Percentiles rank a stretch among this genome's conserved stretches.
Conservation (phyloP, 106 monocot species). For the Apostasia ramifera region DNA sequence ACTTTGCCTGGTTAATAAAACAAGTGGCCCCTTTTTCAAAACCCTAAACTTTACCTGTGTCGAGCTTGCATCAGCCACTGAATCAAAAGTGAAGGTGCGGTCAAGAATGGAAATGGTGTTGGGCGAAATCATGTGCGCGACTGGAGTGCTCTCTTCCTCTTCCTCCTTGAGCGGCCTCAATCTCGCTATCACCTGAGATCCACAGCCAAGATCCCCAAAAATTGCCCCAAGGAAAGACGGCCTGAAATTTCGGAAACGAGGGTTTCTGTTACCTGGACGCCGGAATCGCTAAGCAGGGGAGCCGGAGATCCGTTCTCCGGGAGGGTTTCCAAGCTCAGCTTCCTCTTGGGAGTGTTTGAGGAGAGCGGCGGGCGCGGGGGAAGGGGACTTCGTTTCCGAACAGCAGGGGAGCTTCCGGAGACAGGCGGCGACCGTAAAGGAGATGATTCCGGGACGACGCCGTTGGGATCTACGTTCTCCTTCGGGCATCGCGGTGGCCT, state of each 20-base stretch:
- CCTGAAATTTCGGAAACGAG: background rate
- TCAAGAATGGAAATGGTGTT: slow-evolving; percentile 51
- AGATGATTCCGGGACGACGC: slow-evolving; percentile 13
- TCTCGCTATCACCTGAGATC: slow-evolving; percentile 55
- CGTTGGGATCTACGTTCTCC: slow-evolving; percentile 77
- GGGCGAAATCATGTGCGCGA: slow-evolving; percentile 48
- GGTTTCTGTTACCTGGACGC: slow-evolving; percentile 46
- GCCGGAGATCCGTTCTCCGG: slow-evolving; percentile 12
- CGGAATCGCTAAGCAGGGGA: slow-evolving; percentile 30
- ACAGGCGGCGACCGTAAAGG: slow-evolving; percentile 21
- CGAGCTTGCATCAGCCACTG: slow-evolving; percentile 48
- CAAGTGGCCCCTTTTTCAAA: background rate
- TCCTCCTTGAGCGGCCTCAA: slow-evolving; percentile 51
- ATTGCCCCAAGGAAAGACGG: background rate
- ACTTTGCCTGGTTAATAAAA: background rate
- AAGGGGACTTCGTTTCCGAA: slow-evolving; percentile 47
- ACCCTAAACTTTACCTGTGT: slow-evolving; percentile 40
- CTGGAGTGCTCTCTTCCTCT: slow-evolving; percentile 41
- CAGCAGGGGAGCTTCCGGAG: slow-evolving; percentile 11
- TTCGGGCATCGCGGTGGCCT: slow-evolving; percentile 35
- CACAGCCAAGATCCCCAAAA: background rate
- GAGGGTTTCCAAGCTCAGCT: slow-evolving; percentile 48
- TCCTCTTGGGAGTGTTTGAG: slow-evolving; percentile 51
- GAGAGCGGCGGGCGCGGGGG: slow-evolving; percentile 50
- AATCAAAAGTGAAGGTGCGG: slow-evolving; percentile 76